Evolutionary conservation across 2,329 filamentous ascomycete genomes (phyloP), one percentile per base, ranked within the genome.

Genomic region (Didymellaceae sp.): DNA sequence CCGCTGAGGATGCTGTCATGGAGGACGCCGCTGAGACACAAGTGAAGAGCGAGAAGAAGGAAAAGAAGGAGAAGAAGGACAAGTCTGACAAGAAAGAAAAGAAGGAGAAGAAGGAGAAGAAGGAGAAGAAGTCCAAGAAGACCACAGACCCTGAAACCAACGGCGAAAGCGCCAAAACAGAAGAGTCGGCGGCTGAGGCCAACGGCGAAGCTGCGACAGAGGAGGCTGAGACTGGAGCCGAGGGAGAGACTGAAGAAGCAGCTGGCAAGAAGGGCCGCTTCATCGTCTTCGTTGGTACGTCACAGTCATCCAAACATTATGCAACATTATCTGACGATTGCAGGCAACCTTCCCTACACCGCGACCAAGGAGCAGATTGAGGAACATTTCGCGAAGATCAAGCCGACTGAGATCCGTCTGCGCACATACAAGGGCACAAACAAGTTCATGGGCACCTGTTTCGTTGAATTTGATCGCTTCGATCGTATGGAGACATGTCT

Each of bases 401-500:
- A 84, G 41, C 90, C 90, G 7, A 80, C 77, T 43, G 81, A 82
- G 2, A 80, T 94, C 40, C 90, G 93, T 17, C 61, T 71, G 6
- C 67, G 66, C 45, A 74, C 70, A 43, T 68, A 72, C 61, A 74
- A 74, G 47, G 59, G 64, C 28, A 68, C 59, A 30, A 64, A 66
- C 41, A 74, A 74, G 46, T 67, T 67, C 41, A 73, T 72, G 58
- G 73, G 73, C 35, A 72, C 68, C 34, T 72, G 67, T 26, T 75
- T 97, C 73, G 80, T 97, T 62, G 93, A 97, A 74, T 97, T 97
- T 70, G 86, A 86, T 58, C 82, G 86, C 61, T 95, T 87, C 75
- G 89, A 92, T 74, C 85, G 88, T 69, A 95, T 96, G 91, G 89
- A 95, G 80, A 94, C 90, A 24, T 96, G 91, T 68, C 80, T 97